These are phyloP conservation scores for Pichia sp. DNA, from an alignment of 1,139 yeast species.

Conservation along the genomic window DNA sequence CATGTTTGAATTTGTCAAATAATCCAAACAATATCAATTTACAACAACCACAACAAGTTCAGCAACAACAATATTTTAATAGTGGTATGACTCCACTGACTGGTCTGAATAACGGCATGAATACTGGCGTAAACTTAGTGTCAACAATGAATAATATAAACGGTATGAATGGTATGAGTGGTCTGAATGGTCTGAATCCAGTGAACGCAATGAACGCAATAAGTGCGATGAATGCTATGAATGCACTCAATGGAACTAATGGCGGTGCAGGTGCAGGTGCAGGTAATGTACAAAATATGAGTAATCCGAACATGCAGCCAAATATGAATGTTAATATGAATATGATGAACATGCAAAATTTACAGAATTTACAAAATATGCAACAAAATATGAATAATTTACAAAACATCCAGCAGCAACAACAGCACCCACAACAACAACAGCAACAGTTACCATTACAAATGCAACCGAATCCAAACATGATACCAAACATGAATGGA, in stretches of 20 bases:
- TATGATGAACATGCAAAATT: not conserved
- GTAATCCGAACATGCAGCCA: not conserved
- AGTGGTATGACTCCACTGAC: not conserved
- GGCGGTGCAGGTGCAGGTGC: not conserved
- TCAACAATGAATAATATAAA: not conserved
- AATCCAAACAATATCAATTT: not conserved
- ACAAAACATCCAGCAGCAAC: not conserved
- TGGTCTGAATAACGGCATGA: not conserved
- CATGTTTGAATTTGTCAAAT: not conserved
- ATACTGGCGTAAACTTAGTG: not conserved
- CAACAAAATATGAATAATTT: not conserved
- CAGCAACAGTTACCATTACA: not conserved
- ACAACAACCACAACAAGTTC: not conserved
- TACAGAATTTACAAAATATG: not conserved
- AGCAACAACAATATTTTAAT: not conserved
- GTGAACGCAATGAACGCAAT: conserved; percentile 2
- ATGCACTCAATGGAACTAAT: conserved; percentile 1
- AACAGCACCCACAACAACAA: not conserved
- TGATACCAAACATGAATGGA: not conserved
- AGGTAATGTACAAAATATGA: not conserved
- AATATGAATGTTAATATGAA: not conserved
- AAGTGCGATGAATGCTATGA: conserved; percentile 2
- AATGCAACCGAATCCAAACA: not conserved
- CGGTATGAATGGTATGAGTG: conserved; percentile 2
- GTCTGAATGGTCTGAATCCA: conserved; percentile 1